Percentiles rank a stretch among this genome's conserved stretches.
Evolutionary conservation across 2,329 filamentous ascomycete species (phyloP).

Genomic region (Colletotrichum sp.): DNA sequence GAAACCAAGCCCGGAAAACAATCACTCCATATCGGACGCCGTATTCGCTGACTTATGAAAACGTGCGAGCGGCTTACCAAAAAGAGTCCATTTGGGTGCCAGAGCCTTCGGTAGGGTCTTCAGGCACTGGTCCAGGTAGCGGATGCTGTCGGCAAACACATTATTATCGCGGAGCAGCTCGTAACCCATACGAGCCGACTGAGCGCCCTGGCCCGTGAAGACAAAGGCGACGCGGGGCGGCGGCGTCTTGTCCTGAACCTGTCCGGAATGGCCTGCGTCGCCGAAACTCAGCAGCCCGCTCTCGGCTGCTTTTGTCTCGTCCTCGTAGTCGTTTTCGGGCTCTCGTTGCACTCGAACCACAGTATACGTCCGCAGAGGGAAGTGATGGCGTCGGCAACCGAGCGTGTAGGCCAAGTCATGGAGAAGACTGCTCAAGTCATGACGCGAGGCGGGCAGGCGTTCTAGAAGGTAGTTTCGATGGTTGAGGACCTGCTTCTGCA

Average conservation of each 20-base stretch:
- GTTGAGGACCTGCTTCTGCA: background rate
- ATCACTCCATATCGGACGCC: background rate
- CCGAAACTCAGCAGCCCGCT: background rate
- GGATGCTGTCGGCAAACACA: slow-evolving; percentile 5
- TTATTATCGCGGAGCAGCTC: slow-evolving; percentile 24
- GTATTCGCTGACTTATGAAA: background rate
- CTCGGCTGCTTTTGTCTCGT: background rate
- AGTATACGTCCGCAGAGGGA: slow-evolving; percentile 14
- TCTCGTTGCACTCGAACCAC: background rate
- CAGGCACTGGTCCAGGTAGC: background rate
- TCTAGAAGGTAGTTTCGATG: background rate
- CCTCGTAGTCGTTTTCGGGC: background rate
- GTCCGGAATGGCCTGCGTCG: background rate
- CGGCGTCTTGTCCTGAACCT: slow-evolving; percentile 33
- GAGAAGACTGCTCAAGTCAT: slow-evolving; percentile 15
- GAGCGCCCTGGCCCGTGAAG: slow-evolving; percentile 51
- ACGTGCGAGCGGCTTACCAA: background rate
- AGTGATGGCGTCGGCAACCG: slow-evolving; percentile 14
- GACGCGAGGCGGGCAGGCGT: background rate
- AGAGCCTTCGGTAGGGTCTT: background rate
- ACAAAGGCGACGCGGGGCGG: slow-evolving; percentile 14
- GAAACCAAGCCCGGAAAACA: background rate
- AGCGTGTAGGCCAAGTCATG: slow-evolving; percentile 22
- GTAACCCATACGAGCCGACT: slow-evolving; percentile 45
- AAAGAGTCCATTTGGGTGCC: background rate